Conservation (phyloP, 2,329 filamentous ascomycete genomes). For the Diaporthe citriasiana region DNA sequence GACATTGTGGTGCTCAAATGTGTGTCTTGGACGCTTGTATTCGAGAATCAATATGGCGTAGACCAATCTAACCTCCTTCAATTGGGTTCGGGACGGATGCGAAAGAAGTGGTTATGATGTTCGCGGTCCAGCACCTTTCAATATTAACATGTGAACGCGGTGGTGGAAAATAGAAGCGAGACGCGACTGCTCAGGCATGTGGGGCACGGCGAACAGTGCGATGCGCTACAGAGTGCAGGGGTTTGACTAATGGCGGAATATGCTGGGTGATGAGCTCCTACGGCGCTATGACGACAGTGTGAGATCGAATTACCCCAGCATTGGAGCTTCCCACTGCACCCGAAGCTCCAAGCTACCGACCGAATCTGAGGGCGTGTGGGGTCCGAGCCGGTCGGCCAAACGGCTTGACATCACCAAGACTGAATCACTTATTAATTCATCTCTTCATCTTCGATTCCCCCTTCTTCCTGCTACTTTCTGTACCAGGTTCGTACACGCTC, state of each 20-base stretch:
- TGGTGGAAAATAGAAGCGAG: conserved; percentile 24
- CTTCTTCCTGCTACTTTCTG: neutral
- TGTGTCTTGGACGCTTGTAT: neutral
- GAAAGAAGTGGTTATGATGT: neutral
- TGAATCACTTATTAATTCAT: conserved; percentile 23
- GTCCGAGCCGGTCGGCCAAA: conserved; percentile 27
- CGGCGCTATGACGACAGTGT: conserved; percentile 31
- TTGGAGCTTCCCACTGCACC: conserved; percentile 38
- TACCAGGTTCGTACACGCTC: conserved; percentile 34
- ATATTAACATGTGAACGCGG: conserved; percentile 35
- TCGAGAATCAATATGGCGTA: neutral
- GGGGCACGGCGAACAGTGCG: neutral
- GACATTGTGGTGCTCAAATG: conserved; percentile 63
- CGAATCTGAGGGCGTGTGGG: conserved; percentile 10
- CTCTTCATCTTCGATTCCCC: neutral
- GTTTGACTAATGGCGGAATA: neutral
- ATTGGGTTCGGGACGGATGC: neutral
- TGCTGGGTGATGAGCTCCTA: conserved; percentile 16
- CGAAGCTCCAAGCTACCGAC: conserved; percentile 40
- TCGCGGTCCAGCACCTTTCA: neutral
- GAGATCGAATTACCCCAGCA: conserved; percentile 11
- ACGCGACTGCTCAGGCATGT: conserved; percentile 23
- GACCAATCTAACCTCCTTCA: neutral
- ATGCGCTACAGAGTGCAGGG: neutral
- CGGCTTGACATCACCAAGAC: conserved; percentile 38